Conservation (phyloP, 1,139 yeast species). For the Magnusiomyces ingens region DNA sequence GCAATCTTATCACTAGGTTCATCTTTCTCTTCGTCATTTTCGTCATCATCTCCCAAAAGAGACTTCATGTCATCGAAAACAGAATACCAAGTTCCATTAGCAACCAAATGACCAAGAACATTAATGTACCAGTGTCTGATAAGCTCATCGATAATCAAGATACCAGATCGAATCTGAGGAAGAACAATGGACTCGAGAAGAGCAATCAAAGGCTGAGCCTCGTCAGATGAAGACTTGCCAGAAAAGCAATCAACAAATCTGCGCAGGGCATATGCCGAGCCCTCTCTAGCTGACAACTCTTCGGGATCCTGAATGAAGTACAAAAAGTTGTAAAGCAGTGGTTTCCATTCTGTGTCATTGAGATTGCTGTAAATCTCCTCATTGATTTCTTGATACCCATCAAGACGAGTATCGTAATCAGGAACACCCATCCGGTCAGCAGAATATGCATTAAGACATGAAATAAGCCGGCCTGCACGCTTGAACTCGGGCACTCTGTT, state of each 20-base stretch:
- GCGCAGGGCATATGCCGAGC: conserved; percentile 60
- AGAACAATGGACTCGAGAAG: conserved; percentile 52
- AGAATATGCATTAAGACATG: conserved; percentile 65
- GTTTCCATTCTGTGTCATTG: conserved; percentile 65
- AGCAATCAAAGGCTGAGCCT: conserved; percentile 31
- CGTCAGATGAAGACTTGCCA: conserved; percentile 19
- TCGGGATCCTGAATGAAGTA: conserved; percentile 70
- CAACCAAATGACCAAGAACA: conserved; percentile 59
- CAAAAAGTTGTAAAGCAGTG: conserved; percentile 60
- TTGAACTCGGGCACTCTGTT: conserved; percentile 41
- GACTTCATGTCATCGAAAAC: conserved; percentile 57
- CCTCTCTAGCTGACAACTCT: conserved; percentile 75
- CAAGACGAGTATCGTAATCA: conserved; percentile 69
- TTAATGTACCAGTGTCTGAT: conserved; percentile 66
- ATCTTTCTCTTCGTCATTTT: conserved; percentile 32
- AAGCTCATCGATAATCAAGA: conserved; percentile 56
- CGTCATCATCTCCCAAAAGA: conserved; percentile 47
- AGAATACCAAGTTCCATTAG: conserved; percentile 16
- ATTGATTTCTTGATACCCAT: conserved; percentile 59
- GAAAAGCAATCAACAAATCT: conserved; percentile 52
- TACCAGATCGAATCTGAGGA: conserved; percentile 62
- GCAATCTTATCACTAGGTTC: conserved; percentile 43
- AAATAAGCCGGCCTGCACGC: conserved; percentile 46
- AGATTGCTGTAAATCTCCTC: conserved; percentile 45
- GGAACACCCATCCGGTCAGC: conserved; percentile 58